phyloP scores from a whole-genome alignment of 345 rosid species.

The Eucalyptus microcorys region DNA sequence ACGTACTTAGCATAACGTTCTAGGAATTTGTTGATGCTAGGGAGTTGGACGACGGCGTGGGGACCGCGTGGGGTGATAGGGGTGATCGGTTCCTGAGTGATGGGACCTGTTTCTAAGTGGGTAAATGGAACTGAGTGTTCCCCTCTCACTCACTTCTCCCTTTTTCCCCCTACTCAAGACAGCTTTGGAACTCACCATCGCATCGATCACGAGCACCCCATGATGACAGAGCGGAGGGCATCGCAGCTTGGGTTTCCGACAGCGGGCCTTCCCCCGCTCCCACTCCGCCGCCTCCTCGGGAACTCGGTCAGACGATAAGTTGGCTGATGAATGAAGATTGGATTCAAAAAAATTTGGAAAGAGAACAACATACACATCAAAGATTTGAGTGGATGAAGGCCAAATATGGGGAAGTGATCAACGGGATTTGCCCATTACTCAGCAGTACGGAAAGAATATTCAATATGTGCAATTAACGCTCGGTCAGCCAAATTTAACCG shows the following conservation, averaged over 20 bases:
- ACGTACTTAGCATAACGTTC: neutral
- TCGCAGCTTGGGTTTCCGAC: neutral
- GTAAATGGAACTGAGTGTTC: rapidly evolving
- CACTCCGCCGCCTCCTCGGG: no score
- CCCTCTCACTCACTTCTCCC: no score
- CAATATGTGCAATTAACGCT: neutral
- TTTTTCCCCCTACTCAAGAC: neutral
- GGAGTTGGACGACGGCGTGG: neutral
- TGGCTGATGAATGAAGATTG: neutral
- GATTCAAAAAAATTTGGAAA: neutral
- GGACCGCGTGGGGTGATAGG: neutral
- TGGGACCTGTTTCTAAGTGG: no score
- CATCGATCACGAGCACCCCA: neutral
- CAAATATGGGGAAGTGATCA: neutral
- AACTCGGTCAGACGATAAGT: neutral
- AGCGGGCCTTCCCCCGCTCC: no score
- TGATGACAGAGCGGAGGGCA: neutral
- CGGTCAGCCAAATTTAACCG: neutral
- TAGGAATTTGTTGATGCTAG: neutral
- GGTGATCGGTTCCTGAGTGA: no score
- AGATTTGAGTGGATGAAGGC: neutral
- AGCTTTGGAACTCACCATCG: neutral
- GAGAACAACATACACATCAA: neutral
- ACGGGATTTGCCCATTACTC: neutral
- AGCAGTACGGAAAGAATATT: neutral